Conservation (phyloP, 2,329 filamentous ascomycete genomes). For the Endothia cerciana region DNA sequence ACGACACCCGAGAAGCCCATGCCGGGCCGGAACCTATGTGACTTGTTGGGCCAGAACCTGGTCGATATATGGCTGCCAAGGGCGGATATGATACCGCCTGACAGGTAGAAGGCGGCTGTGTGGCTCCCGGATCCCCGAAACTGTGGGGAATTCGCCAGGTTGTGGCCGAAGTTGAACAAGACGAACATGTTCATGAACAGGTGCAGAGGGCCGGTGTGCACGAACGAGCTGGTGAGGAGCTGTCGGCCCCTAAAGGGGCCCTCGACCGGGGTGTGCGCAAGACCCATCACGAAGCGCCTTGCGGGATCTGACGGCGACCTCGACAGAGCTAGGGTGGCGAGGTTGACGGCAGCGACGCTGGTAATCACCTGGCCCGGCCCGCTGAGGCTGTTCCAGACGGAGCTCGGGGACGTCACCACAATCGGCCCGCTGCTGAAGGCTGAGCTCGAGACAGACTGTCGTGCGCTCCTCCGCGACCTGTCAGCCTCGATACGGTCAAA, state of each 20-base stretch:
- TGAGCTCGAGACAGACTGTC: not conserved
- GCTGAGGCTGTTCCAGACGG: conserved; percentile 29
- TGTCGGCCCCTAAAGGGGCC: conserved; percentile 19
- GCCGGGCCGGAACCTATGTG: conserved; percentile 26
- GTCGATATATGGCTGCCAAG: conserved; percentile 31
- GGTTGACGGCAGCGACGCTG: conserved; percentile 31
- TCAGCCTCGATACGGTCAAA: conserved; percentile 25
- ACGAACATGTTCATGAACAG: conserved; percentile 38
- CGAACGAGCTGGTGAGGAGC: conserved; percentile 37
- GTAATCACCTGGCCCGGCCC: conserved; percentile 21
- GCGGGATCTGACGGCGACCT: conserved; percentile 25
- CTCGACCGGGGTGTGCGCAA: conserved; percentile 20
- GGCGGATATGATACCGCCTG: conserved; percentile 31
- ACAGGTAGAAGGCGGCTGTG: conserved; percentile 35
- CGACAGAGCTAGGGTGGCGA: conserved; percentile 26
- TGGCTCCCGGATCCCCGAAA: conserved; percentile 34
- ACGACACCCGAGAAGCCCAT: conserved; percentile 36
- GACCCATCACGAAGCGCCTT: not conserved
- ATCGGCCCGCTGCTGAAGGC: conserved; percentile 14
- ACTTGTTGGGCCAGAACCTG: conserved; percentile 29
- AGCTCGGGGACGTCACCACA: conserved; percentile 18
- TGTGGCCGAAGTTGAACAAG: conserved; percentile 33
- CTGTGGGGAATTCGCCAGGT: conserved; percentile 30
- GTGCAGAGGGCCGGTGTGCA: conserved; percentile 35
- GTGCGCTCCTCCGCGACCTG: not conserved